phyloP scores from a whole-genome alignment of 23 red algal genomes.

The Gracilaria vermiculophylla region DNA sequence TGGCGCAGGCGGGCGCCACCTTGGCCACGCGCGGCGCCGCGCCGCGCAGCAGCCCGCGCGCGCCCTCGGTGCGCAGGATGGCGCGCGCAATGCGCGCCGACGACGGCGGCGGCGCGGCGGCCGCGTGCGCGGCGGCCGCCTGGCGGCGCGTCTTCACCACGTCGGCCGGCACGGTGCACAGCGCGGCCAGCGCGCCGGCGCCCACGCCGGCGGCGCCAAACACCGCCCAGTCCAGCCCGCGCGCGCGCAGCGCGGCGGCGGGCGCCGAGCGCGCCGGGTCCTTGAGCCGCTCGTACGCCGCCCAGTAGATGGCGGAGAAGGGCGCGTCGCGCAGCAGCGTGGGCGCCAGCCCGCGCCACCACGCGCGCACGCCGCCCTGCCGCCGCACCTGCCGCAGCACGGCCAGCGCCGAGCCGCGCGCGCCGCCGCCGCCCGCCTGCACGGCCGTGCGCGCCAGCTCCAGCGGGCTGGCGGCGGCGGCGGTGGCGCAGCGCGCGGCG shows the following conservation, averaged over 20 bases:
- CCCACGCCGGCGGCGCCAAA: constrained; percentile 66
- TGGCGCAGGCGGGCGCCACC: constrained; percentile 90
- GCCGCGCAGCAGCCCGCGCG: constrained; percentile 77
- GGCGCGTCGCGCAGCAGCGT: constrained; percentile 95
- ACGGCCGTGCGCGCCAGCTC: constrained; percentile 85
- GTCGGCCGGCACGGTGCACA: constrained; percentile 89
- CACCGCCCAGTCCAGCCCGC: constrained; percentile 23
- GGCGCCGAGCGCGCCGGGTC: constrained; percentile 42
- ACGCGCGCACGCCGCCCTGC: constrained; percentile 43
- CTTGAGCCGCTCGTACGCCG: constrained; percentile 92
- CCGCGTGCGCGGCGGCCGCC: constrained; percentile 13
- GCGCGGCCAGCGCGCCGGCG: constrained; percentile 85
- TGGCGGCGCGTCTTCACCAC: constrained; percentile 94
- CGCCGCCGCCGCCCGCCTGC: constrained; percentile 68
- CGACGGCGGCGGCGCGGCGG: not conserved
- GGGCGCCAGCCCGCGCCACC: constrained; percentile 77
- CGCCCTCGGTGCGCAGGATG: constrained; percentile 70
- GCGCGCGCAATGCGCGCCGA: not conserved
- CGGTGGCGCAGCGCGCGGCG: constrained; percentile 45
- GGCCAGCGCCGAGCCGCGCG: constrained; percentile 15
- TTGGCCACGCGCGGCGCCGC: constrained; percentile 83
- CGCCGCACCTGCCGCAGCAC: constrained; percentile 56
- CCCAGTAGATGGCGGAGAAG: constrained; percentile 99
- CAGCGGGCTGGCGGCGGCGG: constrained; percentile 64
- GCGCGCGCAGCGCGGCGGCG: not conserved